These are phyloP conservation scores for Cercospora citrullina DNA, from an alignment of 2,329 filamentous ascomycete genomes.

Conservation along the genomic window DNA sequence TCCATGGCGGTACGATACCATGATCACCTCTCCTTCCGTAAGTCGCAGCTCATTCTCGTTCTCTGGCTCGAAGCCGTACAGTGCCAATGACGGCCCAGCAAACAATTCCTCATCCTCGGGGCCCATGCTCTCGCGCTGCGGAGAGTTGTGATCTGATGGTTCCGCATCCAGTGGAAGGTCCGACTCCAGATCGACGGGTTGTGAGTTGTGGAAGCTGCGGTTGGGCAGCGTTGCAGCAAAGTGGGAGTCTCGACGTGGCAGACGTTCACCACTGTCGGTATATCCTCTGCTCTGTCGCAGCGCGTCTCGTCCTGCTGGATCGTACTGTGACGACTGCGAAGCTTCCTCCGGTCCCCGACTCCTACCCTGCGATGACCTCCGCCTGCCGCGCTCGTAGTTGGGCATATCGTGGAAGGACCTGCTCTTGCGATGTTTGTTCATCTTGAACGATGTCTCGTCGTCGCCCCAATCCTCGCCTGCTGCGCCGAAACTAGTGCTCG, in stretches of 20 bases:
- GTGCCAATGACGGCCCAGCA: conserved; percentile 90
- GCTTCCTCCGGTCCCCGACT: conserved; percentile 40
- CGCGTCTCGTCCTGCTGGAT: conserved; percentile 36
- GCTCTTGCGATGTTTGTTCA: conserved; percentile 39
- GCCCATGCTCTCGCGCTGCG: conserved; percentile 40
- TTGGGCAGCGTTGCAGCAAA: conserved; percentile 44
- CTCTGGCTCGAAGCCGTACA: conserved; percentile 93
- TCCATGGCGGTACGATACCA: conserved; percentile 92
- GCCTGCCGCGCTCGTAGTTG: conserved; percentile 59
- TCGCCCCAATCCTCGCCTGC: conserved; percentile 23
- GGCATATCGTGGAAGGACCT: conserved; percentile 90
- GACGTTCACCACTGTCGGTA: conserved; percentile 27
- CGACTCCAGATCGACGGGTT: conserved; percentile 26
- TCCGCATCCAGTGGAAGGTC: conserved; percentile 37
- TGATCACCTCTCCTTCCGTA: conserved; percentile 91
- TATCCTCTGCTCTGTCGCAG: conserved; percentile 36
- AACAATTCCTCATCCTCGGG: conserved; percentile 88
- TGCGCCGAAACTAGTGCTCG: conserved; percentile 38
- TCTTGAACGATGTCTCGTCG: conserved; percentile 25
- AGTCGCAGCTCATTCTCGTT: conserved; percentile 95
- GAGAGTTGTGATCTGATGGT: conserved; percentile 27
- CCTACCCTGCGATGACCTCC: conserved; percentile 53
- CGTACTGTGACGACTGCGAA: conserved; percentile 24
- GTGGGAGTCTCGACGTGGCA: conserved; percentile 52
- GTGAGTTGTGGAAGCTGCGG: conserved; percentile 30